Conservation (phyloP, 2,329 filamentous ascomycete genomes). For the Sporothrix phasma region DNA sequence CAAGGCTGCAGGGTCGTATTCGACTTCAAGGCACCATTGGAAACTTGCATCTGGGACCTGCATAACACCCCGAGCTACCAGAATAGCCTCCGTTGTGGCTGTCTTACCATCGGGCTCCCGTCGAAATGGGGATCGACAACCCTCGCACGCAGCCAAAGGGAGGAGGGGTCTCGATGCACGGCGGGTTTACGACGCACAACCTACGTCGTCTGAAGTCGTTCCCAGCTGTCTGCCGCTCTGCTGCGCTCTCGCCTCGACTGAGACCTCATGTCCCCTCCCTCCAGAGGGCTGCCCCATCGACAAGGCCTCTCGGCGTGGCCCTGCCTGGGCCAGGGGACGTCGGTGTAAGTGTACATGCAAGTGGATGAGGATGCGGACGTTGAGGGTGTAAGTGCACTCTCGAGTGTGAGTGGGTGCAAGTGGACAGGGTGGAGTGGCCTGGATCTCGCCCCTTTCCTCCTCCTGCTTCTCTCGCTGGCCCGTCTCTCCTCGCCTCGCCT, state of each 20-base stretch:
- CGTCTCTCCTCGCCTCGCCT: background rate
- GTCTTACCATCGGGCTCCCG: background rate
- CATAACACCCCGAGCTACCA: too few species aligned
- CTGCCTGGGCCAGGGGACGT: background rate
- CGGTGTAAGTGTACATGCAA: background rate
- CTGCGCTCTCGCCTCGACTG: background rate
- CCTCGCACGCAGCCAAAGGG: background rate
- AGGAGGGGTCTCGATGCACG: background rate
- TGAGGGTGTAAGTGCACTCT: background rate
- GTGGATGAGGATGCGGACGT: background rate
- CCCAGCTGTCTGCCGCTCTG: background rate
- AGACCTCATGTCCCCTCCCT: background rate
- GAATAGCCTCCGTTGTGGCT: too few species aligned
- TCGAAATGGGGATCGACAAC: constrained; percentile 11
- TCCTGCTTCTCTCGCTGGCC: background rate
- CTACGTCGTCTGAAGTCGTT: background rate
- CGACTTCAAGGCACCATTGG: background rate
- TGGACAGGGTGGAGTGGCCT: background rate
- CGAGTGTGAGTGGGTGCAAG: background rate
- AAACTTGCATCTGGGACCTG: background rate
- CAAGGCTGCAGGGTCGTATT: background rate
- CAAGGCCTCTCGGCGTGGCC: background rate
- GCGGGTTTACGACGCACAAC: background rate
- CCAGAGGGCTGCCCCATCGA: background rate
- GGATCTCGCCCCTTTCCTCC: background rate